These are phyloP conservation scores for Lumnitzera racemosa DNA, from an alignment of 345 rosid genomes.

Conservation along the genomic window DNA sequence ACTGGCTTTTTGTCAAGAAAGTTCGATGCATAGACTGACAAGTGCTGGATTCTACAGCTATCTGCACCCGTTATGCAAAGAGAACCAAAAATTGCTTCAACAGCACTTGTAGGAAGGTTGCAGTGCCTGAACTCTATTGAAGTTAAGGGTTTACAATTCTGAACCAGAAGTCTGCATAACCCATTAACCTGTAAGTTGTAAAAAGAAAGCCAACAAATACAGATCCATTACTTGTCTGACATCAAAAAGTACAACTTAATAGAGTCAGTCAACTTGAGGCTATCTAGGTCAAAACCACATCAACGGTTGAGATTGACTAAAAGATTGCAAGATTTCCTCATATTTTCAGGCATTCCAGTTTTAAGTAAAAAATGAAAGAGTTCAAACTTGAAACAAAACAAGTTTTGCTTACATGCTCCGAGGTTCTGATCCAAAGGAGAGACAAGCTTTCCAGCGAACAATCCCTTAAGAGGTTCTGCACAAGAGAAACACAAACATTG, in stretches of 20 bases:
- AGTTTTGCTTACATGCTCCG: constrained; percentile 54
- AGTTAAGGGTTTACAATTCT: constrained; percentile 52
- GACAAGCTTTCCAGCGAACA: constrained; percentile 57
- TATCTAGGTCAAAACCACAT: no score
- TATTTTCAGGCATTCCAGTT: no score
- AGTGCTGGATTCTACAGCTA: constrained; percentile 39
- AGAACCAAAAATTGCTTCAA: constrained; percentile 43
- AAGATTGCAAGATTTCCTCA: no score
- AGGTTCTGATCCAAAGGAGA: constrained; percentile 54
- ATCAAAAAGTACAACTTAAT: no score
- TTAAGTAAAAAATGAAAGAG: neutral
- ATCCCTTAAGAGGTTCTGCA: constrained; percentile 59
- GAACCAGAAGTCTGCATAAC: constrained; percentile 58
- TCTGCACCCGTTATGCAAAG: constrained; percentile 22
- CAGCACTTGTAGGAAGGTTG: constrained; percentile 47
- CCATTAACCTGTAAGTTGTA: constrained; percentile 51
- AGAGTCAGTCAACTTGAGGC: no score
- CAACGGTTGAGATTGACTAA: no score
- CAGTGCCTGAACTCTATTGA: constrained; percentile 75
- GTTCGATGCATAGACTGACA: constrained; percentile 46
- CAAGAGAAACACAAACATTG: neutral
- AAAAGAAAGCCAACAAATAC: neutral
- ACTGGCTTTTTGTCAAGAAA: constrained; percentile 35
- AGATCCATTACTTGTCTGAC: no score
- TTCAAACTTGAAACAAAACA: constrained; percentile 2